phyloP scores from a whole-genome alignment of 2,329 filamentous ascomycete species.

The Calycina marina region DNA sequence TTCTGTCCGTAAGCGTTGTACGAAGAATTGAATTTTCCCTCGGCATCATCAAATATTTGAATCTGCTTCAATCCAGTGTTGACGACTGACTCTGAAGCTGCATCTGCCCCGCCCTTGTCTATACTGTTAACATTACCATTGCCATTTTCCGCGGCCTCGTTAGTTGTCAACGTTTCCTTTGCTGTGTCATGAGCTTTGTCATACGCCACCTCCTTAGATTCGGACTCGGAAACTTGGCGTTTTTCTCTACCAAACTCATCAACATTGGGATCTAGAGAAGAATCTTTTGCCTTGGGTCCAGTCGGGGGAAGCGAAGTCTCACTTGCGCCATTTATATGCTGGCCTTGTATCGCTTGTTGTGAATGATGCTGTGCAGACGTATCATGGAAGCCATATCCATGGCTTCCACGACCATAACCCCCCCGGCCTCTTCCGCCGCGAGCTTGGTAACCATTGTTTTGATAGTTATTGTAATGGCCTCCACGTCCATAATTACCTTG shows the following conservation, averaged over 20 bases:
- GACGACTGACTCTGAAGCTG: conserved; percentile 4
- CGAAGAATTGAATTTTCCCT: conserved; percentile 2
- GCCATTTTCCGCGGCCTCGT: neutral
- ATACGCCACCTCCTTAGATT: conserved; percentile 11
- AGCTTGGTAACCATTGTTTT: conserved; percentile 34
- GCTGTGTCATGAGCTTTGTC: conserved; percentile 6
- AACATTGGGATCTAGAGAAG: conserved; percentile 14
- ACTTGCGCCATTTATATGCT: conserved; percentile 18
- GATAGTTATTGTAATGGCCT: conserved; percentile 63
- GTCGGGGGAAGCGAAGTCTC: conserved; percentile 18
- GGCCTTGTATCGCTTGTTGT: conserved; percentile 16
- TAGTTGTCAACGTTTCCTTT: conserved; percentile 1
- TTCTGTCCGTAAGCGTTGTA: neutral
- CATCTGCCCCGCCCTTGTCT: conserved; percentile 7
- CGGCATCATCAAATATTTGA: conserved; percentile 20
- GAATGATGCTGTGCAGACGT: conserved; percentile 18
- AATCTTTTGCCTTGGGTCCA: conserved; percentile 19
- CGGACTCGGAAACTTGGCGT: conserved; percentile 14
- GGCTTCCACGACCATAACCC: conserved; percentile 16
- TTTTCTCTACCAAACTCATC: conserved; percentile 25
- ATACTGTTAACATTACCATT: conserved; percentile 1
- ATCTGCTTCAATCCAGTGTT: conserved; percentile 17
- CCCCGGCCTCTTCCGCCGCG: conserved; percentile 26
- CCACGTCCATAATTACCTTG: conserved; percentile 69
- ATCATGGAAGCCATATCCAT: conserved; percentile 20